These are phyloP conservation scores for Coprinopsis cinerea DNA, from an alignment of 768 basidiomycete genomes.

Conservation along the genomic window DNA sequence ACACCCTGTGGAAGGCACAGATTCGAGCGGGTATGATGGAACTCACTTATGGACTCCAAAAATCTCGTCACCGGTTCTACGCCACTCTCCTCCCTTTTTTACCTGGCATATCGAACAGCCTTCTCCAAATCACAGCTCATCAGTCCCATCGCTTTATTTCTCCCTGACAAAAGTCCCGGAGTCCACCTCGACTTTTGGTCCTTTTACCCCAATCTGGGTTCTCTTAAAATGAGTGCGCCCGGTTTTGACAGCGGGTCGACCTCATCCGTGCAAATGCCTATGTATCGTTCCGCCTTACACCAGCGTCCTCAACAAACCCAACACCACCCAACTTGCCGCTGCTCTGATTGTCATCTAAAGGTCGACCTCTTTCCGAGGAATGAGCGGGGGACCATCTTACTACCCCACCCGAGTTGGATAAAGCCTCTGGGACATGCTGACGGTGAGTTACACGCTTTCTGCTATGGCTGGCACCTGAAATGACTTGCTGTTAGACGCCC, in stretches of 20 bases:
- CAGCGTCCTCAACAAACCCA: neutral
- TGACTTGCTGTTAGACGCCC: neutral
- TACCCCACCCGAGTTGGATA: conserved; percentile 7
- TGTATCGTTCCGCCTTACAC: conserved; percentile 3
- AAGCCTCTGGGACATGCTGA: neutral
- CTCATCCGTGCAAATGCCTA: conserved; percentile 7
- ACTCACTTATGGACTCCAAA: neutral
- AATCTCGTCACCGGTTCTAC: neutral
- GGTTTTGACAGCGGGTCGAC: conserved; percentile 4
- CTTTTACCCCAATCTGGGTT: conserved; percentile 7
- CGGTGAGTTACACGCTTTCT: neutral
- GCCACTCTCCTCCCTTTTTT: neutral
- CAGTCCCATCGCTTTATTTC: neutral
- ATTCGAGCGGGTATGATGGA: neutral
- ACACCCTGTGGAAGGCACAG: neutral
- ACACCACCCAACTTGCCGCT: conserved; percentile 6
- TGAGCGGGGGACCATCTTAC: conserved; percentile 1
- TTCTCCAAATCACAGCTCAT: neutral
- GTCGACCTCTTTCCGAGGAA: conserved; percentile 5
- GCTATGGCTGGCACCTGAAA: neutral
- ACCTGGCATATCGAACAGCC: neutral
- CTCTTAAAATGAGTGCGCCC: conserved; percentile 8
- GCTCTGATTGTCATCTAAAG: conserved; percentile 5
- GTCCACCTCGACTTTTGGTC: conserved; percentile 1
- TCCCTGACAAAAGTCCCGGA: conserved; percentile 8